Conservation (phyloP, 2,329 filamentous ascomycete genomes). For the Thelonectria rubi region DNA sequence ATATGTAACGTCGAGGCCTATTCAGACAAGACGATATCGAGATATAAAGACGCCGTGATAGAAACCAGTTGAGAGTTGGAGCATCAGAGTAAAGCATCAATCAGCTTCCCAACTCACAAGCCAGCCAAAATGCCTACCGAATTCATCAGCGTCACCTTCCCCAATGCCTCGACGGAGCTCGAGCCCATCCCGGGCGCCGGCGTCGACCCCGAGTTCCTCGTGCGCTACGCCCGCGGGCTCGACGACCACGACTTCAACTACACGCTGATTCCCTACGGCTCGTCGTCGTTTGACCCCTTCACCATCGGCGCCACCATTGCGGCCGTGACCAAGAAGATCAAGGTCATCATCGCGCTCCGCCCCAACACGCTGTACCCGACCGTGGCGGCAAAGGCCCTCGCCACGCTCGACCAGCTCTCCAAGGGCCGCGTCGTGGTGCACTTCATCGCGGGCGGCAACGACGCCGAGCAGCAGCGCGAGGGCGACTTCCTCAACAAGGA, state of each 20-base stretch:
- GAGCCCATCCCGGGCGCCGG: constrained; percentile 59
- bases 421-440: constrained; percentile 67
- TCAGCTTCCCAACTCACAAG: neutral
- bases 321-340: constrained; percentile 65
- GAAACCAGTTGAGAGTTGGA: neutral
- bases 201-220: constrained; percentile 64
- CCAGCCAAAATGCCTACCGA: constrained; percentile 52
- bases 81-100: constrained; percentile 4
- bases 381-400: constrained; percentile 68
- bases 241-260: constrained; percentile 71
- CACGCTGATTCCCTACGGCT: constrained; percentile 68
- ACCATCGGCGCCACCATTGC: constrained; percentile 68
- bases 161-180: constrained; percentile 66
- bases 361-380: constrained; percentile 68
- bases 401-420: constrained; percentile 68
- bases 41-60: constrained; percentile 26
- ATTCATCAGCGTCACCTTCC: constrained; percentile 67
- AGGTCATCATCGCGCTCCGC: constrained; percentile 68
- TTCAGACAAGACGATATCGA: constrained; percentile 7
- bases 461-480: constrained; percentile 67
- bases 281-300: constrained; percentile 54
- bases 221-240: constrained; percentile 64
- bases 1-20: constrained; percentile 19
- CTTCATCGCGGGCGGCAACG: constrained; percentile 70
- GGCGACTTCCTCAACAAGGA: constrained; percentile 68